phyloP scores from a whole-genome alignment of 495 filamentous ascomycete species.

The Penicillium egyptiacum region DNA sequence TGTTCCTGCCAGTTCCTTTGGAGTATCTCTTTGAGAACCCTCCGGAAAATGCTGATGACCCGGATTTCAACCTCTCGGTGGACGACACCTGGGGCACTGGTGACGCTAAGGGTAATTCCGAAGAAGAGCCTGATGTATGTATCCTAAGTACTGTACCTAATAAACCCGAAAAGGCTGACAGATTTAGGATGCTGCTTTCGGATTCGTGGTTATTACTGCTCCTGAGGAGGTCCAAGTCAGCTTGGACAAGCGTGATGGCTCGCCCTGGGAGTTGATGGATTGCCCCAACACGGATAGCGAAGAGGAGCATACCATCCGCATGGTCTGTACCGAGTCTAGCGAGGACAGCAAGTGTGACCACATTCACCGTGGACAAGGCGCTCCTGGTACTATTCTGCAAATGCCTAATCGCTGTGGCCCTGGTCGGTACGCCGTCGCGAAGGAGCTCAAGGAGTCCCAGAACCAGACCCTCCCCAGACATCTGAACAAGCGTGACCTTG shows the following conservation, averaged over 20 bases:
- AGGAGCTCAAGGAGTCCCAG: conserved; percentile 16
- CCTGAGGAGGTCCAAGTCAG: conserved; percentile 22
- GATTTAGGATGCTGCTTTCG: conserved; percentile 23
- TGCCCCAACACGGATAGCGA: conserved; percentile 25
- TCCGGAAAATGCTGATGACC: conserved; percentile 24
- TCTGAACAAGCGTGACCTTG: conserved; percentile 12
- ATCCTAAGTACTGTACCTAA: too few relatives aligned
- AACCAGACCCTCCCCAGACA: conserved; percentile 23
- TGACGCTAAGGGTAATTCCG: neutral
- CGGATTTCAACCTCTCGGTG: conserved; percentile 24
- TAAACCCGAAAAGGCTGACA: too few relatives aligned
- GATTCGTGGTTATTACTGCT: conserved; percentile 30
- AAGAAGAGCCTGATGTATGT: conserved; percentile 31
- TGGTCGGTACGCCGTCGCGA: conserved; percentile 40
- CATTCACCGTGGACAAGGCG: conserved; percentile 30
- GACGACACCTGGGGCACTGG: conserved; percentile 24
- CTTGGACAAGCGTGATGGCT: conserved; percentile 4
- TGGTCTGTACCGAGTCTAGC: conserved; percentile 22
- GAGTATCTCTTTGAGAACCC: conserved; percentile 34
- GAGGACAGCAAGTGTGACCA: conserved; percentile 30
- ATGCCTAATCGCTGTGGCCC: conserved; percentile 40
- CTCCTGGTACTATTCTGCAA: conserved; percentile 34
- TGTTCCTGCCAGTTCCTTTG: conserved; percentile 33
- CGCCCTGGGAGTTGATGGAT: conserved; percentile 7
- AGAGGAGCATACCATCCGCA: conserved; percentile 22